Percentiles rank a stretch among this genome's conserved stretches.
phyloP scores from a whole-genome alignment of 192 early-diverging fungal species.

The Podochytrium sp. region DNA sequence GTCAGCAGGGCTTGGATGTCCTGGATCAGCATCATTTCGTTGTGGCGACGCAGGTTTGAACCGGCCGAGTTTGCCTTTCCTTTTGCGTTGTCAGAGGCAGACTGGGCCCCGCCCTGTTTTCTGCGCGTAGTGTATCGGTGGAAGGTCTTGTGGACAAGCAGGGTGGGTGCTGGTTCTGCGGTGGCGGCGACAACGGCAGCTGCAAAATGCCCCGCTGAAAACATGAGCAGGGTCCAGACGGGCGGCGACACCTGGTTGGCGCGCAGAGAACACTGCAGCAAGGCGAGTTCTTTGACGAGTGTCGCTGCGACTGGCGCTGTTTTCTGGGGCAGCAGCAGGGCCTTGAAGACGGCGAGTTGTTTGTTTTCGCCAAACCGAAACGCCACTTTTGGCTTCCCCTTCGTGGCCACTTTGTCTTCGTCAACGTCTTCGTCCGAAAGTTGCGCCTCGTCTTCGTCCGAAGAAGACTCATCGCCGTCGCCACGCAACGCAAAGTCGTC shows the following conservation, averaged over 20 bases:
- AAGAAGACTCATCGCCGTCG: background rate
- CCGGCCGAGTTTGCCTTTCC: constrained; percentile 88
- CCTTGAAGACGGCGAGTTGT: constrained; percentile 40
- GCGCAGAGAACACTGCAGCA: constrained; percentile 1
- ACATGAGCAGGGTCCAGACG: constrained; percentile 79
- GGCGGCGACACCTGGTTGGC: constrained; percentile 20
- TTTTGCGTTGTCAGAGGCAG: constrained; percentile 74
- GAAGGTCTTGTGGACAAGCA: constrained; percentile 87
- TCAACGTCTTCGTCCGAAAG: background rate
- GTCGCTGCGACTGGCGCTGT: background rate
- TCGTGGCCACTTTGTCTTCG: background rate
- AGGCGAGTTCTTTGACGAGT: background rate
- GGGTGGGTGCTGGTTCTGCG: constrained; percentile 30
- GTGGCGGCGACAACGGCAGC: constrained; percentile 81
- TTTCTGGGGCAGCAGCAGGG: constrained; percentile 33
- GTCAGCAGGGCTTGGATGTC: constrained; percentile 78
- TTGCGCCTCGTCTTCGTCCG: background rate
- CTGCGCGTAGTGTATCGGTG: constrained; percentile 95
- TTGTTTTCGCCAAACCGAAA: background rate
- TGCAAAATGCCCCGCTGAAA: constrained; percentile 86
- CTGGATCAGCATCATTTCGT: constrained; percentile 78
- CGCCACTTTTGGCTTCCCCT: background rate
- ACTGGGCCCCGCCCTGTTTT: constrained; percentile 94
- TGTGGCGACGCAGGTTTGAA: constrained; percentile 85
- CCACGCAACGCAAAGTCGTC: constrained; percentile 40